phyloP scores from a whole-genome alignment of 805 yeast species.

The Clavispora carvajalis region DNA sequence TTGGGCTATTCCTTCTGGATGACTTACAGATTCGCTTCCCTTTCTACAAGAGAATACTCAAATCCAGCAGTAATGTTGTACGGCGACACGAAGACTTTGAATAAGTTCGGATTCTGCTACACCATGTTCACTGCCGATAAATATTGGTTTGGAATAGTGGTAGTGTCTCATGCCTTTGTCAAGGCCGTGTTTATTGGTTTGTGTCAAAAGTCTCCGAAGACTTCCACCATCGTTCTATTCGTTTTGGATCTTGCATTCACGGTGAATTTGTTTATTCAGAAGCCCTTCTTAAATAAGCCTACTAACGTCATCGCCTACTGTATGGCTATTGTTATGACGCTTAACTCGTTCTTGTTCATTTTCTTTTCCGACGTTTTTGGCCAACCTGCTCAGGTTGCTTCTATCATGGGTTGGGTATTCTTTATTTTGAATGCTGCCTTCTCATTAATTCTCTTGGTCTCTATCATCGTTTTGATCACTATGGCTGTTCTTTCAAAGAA shows the following conservation, averaged over 20 bases:
- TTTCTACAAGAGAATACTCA: conserved; percentile 53
- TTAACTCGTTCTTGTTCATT: conserved; percentile 79
- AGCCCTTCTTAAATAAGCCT: conserved; percentile 78
- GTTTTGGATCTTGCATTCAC: conserved; percentile 70
- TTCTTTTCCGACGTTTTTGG: conserved; percentile 83
- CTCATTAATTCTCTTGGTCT: conserved; percentile 64
- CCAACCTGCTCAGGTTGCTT: conserved; percentile 71
- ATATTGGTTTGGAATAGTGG: conserved; percentile 78
- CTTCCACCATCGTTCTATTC: conserved; percentile 74
- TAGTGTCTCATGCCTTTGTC: conserved; percentile 54
- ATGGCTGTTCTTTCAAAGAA: conserved; percentile 68
- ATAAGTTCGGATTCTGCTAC: conserved; percentile 83
- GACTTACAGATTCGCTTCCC: conserved; percentile 56
- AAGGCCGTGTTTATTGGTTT: conserved; percentile 73
- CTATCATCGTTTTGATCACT: conserved; percentile 63
- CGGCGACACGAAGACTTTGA: conserved; percentile 67
- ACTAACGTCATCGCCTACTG: conserved; percentile 74
- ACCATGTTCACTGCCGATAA: conserved; percentile 79
- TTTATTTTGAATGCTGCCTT: conserved; percentile 87
- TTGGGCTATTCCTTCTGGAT: conserved; percentile 63
- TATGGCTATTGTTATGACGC: conserved; percentile 63
- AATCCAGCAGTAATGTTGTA: conserved; percentile 87
- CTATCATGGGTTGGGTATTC: conserved; percentile 90
- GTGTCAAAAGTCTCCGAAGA: conserved; percentile 75
- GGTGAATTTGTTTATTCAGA: conserved; percentile 52